A percentile compares a stretch with the other conserved stretches of the same genome.
phyloP scores from a whole-genome alignment of 2,329 filamentous ascomycete species.

The Xylaria sp. region DNA sequence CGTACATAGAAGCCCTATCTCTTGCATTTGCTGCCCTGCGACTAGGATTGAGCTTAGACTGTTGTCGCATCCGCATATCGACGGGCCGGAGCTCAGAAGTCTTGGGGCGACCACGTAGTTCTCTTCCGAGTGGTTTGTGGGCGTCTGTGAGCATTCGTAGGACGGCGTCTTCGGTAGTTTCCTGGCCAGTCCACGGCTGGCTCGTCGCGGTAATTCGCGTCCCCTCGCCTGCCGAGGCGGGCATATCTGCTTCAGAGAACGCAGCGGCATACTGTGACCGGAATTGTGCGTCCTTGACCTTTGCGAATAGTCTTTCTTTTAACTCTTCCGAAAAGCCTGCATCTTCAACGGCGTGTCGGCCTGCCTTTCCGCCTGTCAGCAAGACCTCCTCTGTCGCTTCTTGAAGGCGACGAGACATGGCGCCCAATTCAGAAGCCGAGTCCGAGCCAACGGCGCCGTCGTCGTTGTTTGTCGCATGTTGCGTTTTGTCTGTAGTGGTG shows the following conservation, averaged over 20 bases:
- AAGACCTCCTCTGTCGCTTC: slow-evolving; percentile 72
- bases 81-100: slow-evolving; percentile 58
- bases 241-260: slow-evolving; percentile 60
- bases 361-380: slow-evolving; percentile 66
- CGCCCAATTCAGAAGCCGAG: slow-evolving; percentile 49
- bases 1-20: slow-evolving; percentile 66
- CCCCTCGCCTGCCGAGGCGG: slow-evolving; percentile 71
- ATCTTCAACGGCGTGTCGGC: slow-evolving; percentile 68
- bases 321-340: slow-evolving; percentile 72
- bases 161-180: slow-evolving; percentile 77
- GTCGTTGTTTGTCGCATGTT: slow-evolving; percentile 14
- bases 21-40: slow-evolving; percentile 64
- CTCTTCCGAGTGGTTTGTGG: slow-evolving; percentile 71
- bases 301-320: slow-evolving; percentile 66
- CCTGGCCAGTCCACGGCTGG: slow-evolving; percentile 80
- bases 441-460: slow-evolving; percentile 11
- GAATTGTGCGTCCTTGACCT: slow-evolving; percentile 66
- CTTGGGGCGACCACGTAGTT: slow-evolving; percentile 58
- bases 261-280: slow-evolving; percentile 60
- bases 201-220: slow-evolving; percentile 75
- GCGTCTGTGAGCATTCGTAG: slow-evolving; percentile 87
- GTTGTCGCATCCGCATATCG: slow-evolving; percentile 61
- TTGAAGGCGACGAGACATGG: slow-evolving; percentile 67
- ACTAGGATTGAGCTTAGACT: slow-evolving; percentile 54
- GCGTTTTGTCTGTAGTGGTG: slow-evolving; percentile 12